These are phyloP conservation scores for Cercospora berteroae DNA, from an alignment of 2,329 filamentous ascomycete genomes.

Conservation along the genomic window DNA sequence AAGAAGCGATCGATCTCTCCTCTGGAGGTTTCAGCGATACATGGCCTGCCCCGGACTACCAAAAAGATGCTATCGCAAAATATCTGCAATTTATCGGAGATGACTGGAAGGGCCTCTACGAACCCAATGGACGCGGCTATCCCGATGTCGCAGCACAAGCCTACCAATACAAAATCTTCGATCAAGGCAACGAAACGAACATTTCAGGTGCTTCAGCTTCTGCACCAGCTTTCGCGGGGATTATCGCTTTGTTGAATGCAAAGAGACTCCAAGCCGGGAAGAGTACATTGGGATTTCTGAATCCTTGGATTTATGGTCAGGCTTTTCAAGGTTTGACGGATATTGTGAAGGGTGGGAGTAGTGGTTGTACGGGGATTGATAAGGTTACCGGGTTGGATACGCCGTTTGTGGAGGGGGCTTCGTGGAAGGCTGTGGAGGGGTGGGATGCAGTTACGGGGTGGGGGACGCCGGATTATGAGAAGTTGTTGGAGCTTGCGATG, in stretches of 20 bases:
- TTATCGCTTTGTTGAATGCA: slow-evolving; percentile 27
- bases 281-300: slow-evolving; percentile 56
- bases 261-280: slow-evolving; percentile 42
- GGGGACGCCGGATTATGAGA: slow-evolving; percentile 34
- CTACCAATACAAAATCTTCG: slow-evolving; percentile 46
- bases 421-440: slow-evolving; percentile 31
- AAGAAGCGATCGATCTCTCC: slow-evolving; percentile 42
- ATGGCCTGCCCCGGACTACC: slow-evolving; percentile 45
- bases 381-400: slow-evolving; percentile 22
- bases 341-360: slow-evolving; percentile 40
- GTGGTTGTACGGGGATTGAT: slow-evolving; percentile 41
- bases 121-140: slow-evolving; percentile 43
- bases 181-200: slow-evolving; percentile 45
- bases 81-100: slow-evolving; percentile 43
- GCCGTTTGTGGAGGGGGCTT: slow-evolving; percentile 5
- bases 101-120: slow-evolving; percentile 44
- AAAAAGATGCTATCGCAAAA: slow-evolving; percentile 41
- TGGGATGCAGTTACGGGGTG: slow-evolving; percentile 38
- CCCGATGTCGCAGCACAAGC: slow-evolving; percentile 55
- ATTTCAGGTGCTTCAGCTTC: slow-evolving; percentile 56
- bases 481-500: slow-evolving; percentile 21
- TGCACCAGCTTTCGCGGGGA: slow-evolving; percentile 56
- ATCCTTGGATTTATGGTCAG: slow-evolving; percentile 57
- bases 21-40: slow-evolving; percentile 47
- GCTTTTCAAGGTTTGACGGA: slow-evolving; percentile 53